Conservation (phyloP, 306 rosid species). For the Potentilla sterilis region DNA sequence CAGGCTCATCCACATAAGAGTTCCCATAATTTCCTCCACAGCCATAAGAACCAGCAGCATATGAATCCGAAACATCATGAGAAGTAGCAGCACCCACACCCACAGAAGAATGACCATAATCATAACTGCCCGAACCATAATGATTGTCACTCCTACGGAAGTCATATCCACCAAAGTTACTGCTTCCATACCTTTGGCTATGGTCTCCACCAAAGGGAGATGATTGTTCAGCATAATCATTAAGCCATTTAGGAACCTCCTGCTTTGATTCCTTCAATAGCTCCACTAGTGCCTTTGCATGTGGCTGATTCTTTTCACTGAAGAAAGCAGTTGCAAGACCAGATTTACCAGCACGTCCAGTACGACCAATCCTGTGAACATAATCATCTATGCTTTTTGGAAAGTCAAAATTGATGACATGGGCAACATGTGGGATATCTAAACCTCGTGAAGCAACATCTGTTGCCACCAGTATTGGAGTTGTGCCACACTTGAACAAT, state of each 20-base stretch:
- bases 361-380: constrained; percentile 45
- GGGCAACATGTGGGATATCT: constrained; percentile 40
- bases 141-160: constrained; percentile 32
- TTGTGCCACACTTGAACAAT: constrained; percentile 32
- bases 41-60: constrained; percentile 25
- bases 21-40: constrained; percentile 17
- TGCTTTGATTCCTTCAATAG: constrained; percentile 40
- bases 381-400: constrained; percentile 45
- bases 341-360: constrained; percentile 49
- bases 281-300: constrained; percentile 33
- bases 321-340: constrained; percentile 50
- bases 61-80: constrained; percentile 6
- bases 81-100: constrained; percentile 15
- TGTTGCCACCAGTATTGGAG: constrained; percentile 36
- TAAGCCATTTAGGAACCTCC: constrained; percentile 42
- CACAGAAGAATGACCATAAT: constrained; percentile 11
- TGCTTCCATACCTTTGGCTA: constrained; percentile 13
- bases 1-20: not conserved
- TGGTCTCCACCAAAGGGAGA: constrained; percentile 4
- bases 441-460: constrained; percentile 43
- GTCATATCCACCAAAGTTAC: constrained; percentile 40
- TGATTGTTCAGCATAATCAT: constrained; percentile 24
- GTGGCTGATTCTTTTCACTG: constrained; percentile 35
- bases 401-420: constrained; percentile 47
- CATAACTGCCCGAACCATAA: constrained; percentile 24